Conservation (phyloP, 805 yeast species). For the Maudiozyma bulderi region DNA sequence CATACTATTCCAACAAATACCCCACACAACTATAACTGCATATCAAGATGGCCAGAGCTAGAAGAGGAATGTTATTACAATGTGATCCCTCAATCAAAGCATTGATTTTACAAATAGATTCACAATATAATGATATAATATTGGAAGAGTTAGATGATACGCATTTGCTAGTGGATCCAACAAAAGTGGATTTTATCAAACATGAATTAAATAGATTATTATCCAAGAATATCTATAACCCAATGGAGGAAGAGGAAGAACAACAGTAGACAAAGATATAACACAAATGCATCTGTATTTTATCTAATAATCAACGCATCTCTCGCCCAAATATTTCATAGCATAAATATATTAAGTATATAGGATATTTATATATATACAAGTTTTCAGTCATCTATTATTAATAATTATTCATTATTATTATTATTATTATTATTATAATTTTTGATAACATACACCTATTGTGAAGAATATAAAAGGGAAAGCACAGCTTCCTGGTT, state of each 20-base stretch:
- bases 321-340: not conserved
- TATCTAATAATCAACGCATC: too few species aligned
- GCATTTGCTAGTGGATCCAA: conserved; percentile 72
- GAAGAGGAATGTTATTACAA: conserved; percentile 44
- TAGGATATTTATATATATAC: not conserved
- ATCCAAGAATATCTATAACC: conserved; percentile 77
- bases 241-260: conserved; percentile 60
- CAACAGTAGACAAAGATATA: conserved; percentile 1
- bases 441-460: not conserved
- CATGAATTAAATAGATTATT: conserved; percentile 64
- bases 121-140: conserved; percentile 62
- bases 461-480: too few species aligned
- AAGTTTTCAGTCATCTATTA: not conserved
- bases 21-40: not conserved
- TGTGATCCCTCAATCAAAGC: conserved; percentile 94
- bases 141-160: conserved; percentile 82
- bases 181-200: conserved; percentile 67
- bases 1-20: not conserved
- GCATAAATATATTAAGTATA: not conserved
- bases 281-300: too few species aligned
- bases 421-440: not conserved
- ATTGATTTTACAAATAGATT: conserved; percentile 71
- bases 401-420: not conserved
- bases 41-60: conserved; percentile 41
- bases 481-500: too few species aligned